Evolutionary conservation across 768 basidiomycete genomes (phyloP).

Genomic region (Auriscalpium microsporum): DNA sequence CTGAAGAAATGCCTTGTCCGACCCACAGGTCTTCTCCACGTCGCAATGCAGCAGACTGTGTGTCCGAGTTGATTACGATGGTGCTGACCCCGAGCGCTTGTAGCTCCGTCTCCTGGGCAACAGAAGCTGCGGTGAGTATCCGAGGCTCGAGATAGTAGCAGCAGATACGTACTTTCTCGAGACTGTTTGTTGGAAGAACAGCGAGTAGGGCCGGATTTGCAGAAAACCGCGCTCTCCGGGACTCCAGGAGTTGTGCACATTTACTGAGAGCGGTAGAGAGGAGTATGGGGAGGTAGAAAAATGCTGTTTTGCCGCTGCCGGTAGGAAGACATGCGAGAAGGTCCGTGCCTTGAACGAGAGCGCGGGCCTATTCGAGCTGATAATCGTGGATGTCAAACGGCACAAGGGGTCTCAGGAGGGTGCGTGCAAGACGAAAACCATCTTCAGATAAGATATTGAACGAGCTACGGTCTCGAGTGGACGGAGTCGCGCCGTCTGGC

Average conservation of each 20-base stretch:
- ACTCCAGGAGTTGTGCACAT: neutral
- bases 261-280: neutral
- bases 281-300: neutral
- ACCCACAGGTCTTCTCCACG: neutral
- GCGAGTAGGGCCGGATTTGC: neutral
- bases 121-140: too few relatives aligned
- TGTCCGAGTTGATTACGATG: too few relatives aligned
- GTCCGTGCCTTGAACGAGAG: neutral
- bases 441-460: neutral
- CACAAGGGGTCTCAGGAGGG: neutral
- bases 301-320: neutral
- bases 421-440: neutral
- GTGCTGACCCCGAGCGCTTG: too few relatives aligned
- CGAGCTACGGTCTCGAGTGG: too few relatives aligned
- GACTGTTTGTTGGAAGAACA: neutral
- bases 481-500: neutral
- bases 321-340: neutral
- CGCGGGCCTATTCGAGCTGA: neutral
- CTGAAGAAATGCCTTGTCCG: neutral
- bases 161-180: too few relatives aligned
- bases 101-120: too few relatives aligned
- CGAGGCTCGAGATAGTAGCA: too few relatives aligned
- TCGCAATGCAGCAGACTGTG: too few relatives aligned
- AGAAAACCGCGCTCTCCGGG: neutral
- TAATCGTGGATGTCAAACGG: neutral